These are phyloP conservation scores for Solanum sejunctum DNA, from an alignment of 257 asterid species.

Conservation along the genomic window DNA sequence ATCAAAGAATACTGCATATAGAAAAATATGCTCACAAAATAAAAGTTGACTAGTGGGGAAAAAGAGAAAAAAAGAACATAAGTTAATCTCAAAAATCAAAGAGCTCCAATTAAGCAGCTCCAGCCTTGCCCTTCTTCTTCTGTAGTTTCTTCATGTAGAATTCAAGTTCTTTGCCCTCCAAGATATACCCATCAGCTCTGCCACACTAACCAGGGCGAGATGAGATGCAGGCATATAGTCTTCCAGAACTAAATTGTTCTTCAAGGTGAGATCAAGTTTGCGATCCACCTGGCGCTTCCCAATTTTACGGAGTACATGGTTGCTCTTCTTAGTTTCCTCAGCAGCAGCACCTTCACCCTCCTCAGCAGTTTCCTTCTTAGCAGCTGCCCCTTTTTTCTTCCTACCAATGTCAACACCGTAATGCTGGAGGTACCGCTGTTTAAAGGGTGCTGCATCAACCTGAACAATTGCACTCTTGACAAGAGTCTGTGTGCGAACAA, in stretches of 20 bases:
- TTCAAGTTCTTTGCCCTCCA: slow-evolving; percentile 29
- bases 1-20: background rate
- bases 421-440: slow-evolving; percentile 36
- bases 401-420: slow-evolving; percentile 28
- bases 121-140: slow-evolving; percentile 21
- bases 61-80: background rate
- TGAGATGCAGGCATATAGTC: slow-evolving; percentile 17
- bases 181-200: slow-evolving; percentile 16
- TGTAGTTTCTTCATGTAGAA: slow-evolving; percentile 28
- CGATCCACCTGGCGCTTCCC: slow-evolving; percentile 11
- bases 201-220: slow-evolving; percentile 23
- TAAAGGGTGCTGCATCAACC: slow-evolving; percentile 37
- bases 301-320: slow-evolving; percentile 14
- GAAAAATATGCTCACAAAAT: background rate
- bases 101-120: slow-evolving; percentile 2
- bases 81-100: background rate
- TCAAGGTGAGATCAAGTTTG: slow-evolving; percentile 9
- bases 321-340: slow-evolving; percentile 21
- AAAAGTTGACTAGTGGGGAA: background rate
- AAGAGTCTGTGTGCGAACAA: slow-evolving; percentile 34
- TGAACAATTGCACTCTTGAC: slow-evolving; percentile 34
- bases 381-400: slow-evolving; percentile 19
- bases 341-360: slow-evolving; percentile 7
- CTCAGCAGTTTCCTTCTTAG: slow-evolving; percentile 25
- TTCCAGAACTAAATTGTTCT: slow-evolving; percentile 17